Base-by-base conservation (phyloP, 2,329 filamentous ascomycete genomes). In the Parascedosporium putredinis region DNA sequence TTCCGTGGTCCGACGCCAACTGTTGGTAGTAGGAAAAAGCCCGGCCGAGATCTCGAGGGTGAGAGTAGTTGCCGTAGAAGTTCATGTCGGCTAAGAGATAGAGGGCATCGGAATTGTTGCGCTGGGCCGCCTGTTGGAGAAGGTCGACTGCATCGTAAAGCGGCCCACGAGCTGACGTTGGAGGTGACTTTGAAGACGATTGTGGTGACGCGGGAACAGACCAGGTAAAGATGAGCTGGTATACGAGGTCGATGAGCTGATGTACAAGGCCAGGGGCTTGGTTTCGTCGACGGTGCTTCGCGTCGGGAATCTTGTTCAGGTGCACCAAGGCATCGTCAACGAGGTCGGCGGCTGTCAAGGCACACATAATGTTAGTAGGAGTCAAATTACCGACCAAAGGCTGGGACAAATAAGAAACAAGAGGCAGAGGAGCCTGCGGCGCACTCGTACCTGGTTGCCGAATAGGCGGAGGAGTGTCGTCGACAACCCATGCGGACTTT, bases 11-110 rank as follows among this genome's bases (percentile, higher is more conserved):
- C 16, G 76, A 74, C 2, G 91, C 88, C 49, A 98, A 75, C 53
- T 83, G 75, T 54, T 86, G 74, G 66, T 97, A 98, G 69, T 88
- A 78, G 55, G 78, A 73, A 62, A 95, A 95, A 0, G 93, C 88
- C 45, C 79, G 74, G 27, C 78, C 73, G 57, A 95, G 88, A 62
- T 96, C 82, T 55, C 84, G 78, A 2, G 91, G 90, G 60, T 96
- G 78, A 20, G 87, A 86, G 66, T 84, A 95, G 66, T 97, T 96
- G 62, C 93, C 93, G 60, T 93, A 89, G 67, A 97, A 97, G 70
- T 94, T 95, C 76, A 98, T 84, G 63, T 98, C 88, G 16, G 88
- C 93, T 22, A 98, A 75, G 14, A 95, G 73, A 61, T 85, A 95
- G 43, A 97, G 79, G 4, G 93, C 93, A 64, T 98, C 90, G 2